Evolutionary conservation across 805 yeast species (phyloP).

Genomic region (Brettanomyces nanus): DNA sequence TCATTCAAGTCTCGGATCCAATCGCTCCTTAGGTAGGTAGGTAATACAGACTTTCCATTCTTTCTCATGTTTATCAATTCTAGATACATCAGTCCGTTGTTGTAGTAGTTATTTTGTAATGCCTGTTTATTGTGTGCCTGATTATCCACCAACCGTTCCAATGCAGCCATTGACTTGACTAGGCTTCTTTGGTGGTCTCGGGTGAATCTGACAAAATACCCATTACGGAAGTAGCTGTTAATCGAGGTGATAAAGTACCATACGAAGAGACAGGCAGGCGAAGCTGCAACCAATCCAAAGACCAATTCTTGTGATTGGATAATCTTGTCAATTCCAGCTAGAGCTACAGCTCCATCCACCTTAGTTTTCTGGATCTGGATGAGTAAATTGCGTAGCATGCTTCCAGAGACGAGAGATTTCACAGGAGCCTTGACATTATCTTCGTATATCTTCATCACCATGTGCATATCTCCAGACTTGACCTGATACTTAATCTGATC

Average conservation of each 20-base stretch:
- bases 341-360: constrained; percentile 88
- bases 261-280: constrained; percentile 63
- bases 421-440: constrained; percentile 64
- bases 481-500: constrained; percentile 38
- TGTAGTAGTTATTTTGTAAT: constrained; percentile 22
- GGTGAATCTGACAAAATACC: constrained; percentile 27
- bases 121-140: constrained; percentile 10
- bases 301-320: constrained; percentile 88
- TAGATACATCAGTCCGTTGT: constrained; percentile 56
- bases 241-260: constrained; percentile 33
- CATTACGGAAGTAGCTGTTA: constrained; percentile 26
- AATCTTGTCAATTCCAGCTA: constrained; percentile 83
- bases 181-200: constrained; percentile 29
- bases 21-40: constrained; percentile 38
- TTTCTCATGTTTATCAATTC: constrained; percentile 53
- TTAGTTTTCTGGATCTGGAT: constrained; percentile 95
- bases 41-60: constrained; percentile 41
- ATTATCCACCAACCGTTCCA: constrained; percentile 16
- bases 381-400: constrained; percentile 64
- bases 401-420: constrained; percentile 54
- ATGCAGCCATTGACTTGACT: constrained; percentile 41
- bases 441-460: constrained; percentile 77
- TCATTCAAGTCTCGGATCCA: constrained; percentile 62
- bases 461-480: constrained; percentile 67
- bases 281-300: constrained; percentile 85